These are phyloP conservation scores for Lichtheimia ramosa DNA, from an alignment of 371 early-diverging fungal genomes.

Conservation along the genomic window DNA sequence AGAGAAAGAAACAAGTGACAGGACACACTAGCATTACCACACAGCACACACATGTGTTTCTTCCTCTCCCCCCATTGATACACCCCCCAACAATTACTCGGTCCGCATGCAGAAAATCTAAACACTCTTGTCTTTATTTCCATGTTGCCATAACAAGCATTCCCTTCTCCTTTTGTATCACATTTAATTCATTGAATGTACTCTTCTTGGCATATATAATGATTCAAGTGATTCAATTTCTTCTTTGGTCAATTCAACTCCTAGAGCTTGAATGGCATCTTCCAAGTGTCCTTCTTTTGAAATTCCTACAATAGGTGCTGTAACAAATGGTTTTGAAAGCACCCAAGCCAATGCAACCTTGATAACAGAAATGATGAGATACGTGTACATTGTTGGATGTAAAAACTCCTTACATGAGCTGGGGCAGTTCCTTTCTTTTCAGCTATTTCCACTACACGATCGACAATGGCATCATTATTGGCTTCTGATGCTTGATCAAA, in stretches of 20 bases:
- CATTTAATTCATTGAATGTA: conserved; percentile 1
- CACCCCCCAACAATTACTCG: background rate
- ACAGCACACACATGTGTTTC: no score
- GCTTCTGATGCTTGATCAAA: conserved; percentile 4
- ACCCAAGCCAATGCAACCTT: conserved; percentile 52
- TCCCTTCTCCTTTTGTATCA: no score
- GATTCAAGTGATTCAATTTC: conserved; percentile 34
- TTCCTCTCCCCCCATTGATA: no score
- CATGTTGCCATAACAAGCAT: no score
- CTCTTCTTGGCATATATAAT: conserved; percentile 15
- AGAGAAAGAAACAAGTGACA: background rate
- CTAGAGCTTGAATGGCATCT: conserved; percentile 32
- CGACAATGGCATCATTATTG: conserved; percentile 25
- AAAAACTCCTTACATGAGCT: conserved; percentile 27
- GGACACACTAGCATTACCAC: no score
- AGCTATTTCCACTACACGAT: conserved; percentile 42
- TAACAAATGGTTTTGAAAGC: conserved; percentile 31
- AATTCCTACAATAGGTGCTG: conserved; percentile 51
- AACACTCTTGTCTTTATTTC: no score
- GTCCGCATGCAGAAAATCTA: background rate
- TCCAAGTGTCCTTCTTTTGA: conserved; percentile 32
- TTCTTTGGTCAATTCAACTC: conserved; percentile 29
- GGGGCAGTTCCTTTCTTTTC: conserved; percentile 31
- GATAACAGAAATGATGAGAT: background rate
- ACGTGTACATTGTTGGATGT: background rate